Base-by-base conservation (phyloP, 2,329 filamentous ascomycete species). In the Arthroderma sp. region DNA sequence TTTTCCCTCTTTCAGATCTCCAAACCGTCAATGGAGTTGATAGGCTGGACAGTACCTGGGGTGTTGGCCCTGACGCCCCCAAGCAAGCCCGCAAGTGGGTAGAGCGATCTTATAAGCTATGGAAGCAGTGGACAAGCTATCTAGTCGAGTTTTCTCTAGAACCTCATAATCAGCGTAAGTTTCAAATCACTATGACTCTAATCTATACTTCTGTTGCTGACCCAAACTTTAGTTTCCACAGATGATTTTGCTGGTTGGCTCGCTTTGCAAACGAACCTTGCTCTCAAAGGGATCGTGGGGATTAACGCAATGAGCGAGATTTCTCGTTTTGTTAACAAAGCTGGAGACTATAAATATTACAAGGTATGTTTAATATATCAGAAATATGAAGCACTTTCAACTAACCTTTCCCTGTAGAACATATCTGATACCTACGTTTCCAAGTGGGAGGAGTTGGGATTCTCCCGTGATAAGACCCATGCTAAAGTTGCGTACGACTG, bases 171-270 rank as follows among this genome's bases (percentile, higher is more conserved):
- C 85, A 89, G 62, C 72, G 72, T 74, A 64, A 58, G 68, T 51
- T 4, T 37, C 8, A 15, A 10, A 11, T 3, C 8, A 27, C 28
- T 28, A 3, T 10, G 11, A 9, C 7, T 31, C 8, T 10, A 7
- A 29, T 33, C 34, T 39, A 34, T 7, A 31, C 30, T 4, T 9
- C 7, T 9, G 10, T 15, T 36, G 36, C 40, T 47, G 32, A 44
- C 33, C 15, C 15, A 22, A n/a, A n/a, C 4, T 40, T 8, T 45
- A 75, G 72, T 91, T 10, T 86, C 80, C 15, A 91, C 85, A 1
- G 85, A 91, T 56, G 85, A 91, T 57, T 91, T 89, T 59, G 84
- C 85, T 1, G 85, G 85, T 36, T 80, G 80, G 61, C 70, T 87
- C 15, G 75, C 80, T 4, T 79, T 88, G 50, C 84, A 89, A 60